Evolutionary conservation across 2,329 filamentous ascomycete genomes (phyloP).

Genomic region (Reticulascus tulasneorum): DNA sequence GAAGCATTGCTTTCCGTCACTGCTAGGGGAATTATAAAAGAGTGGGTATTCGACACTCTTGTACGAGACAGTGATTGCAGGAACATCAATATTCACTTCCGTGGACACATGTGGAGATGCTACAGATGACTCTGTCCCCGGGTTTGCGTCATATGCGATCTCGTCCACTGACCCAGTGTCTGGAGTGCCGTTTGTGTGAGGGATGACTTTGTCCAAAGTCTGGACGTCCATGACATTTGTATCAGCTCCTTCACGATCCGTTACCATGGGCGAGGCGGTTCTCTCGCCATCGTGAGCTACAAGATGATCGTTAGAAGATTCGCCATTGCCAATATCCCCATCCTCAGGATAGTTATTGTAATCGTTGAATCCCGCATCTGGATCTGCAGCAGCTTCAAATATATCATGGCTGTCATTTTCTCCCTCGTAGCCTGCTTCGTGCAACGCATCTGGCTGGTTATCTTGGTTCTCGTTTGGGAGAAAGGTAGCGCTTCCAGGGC

Average conservation of each 20-base stretch:
- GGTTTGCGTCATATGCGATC: slow-evolving; percentile 7
- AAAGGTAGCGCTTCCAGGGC: no score
- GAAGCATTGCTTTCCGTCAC: slow-evolving; percentile 36
- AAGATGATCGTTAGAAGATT: no score
- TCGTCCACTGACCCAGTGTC: no score
- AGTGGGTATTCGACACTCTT: slow-evolving; percentile 40
- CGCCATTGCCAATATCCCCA: not conserved
- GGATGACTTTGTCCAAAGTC: no score
- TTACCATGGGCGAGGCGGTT: no score
- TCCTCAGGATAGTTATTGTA: not conserved
- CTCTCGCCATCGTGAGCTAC: slow-evolving; percentile 9
- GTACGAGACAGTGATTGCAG: slow-evolving; percentile 37
- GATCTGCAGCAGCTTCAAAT: slow-evolving; percentile 14
- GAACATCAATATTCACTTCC: slow-evolving; percentile 21
- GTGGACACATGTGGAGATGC: no score
- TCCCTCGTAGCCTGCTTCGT: slow-evolving; percentile 4
- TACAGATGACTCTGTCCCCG: no score
- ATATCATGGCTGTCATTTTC: slow-evolving; percentile 2
- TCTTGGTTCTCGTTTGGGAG: no score
- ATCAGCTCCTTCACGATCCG: no score
- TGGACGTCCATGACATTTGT: no score
- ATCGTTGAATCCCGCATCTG: slow-evolving; percentile 16
- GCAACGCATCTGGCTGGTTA: no score
- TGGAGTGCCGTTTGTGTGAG: no score
- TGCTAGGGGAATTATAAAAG: slow-evolving; percentile 23